Conservation (phyloP, 371 early-diverging fungal species). For the Mucor indicus region DNA sequence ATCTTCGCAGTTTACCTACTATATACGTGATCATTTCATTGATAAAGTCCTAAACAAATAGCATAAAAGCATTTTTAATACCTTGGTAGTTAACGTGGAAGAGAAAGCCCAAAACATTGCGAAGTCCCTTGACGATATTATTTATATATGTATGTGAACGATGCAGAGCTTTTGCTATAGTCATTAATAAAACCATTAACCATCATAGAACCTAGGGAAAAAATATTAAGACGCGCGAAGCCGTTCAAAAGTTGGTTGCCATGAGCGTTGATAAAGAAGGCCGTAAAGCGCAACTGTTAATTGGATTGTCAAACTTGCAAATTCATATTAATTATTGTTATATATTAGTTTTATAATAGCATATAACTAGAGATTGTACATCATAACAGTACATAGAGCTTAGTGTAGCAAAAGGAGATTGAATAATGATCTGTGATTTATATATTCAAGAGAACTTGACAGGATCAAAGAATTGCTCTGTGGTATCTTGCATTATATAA, state of each 20-base stretch:
- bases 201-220: slow-evolving; percentile 11
- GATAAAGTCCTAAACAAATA: slow-evolving; percentile 6
- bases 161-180: slow-evolving; percentile 5
- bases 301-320: slow-evolving; percentile 19
- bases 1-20: slow-evolving; percentile 7
- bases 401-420: no score
- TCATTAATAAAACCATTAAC: slow-evolving; percentile 7
- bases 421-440: no score
- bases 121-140: slow-evolving; percentile 1
- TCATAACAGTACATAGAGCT: no score
- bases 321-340: slow-evolving; percentile 7
- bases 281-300: slow-evolving; percentile 7
- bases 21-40: slow-evolving; percentile 5
- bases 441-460: no score
- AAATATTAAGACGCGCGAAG: slow-evolving; percentile 8
- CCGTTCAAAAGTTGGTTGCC: slow-evolving; percentile 9
- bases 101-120: background rate
- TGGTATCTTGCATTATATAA: no score
- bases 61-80: slow-evolving; percentile 7
- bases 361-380: no score
- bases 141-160: slow-evolving; percentile 12
- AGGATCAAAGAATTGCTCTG: no score
- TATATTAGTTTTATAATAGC: slow-evolving; percentile 6
- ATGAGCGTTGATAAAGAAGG: slow-evolving; percentile 8
- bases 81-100: slow-evolving; percentile 4